These are phyloP conservation scores for Fusarium acutatum DNA, from an alignment of 2,329 filamentous ascomycete genomes.

Conservation along the genomic window DNA sequence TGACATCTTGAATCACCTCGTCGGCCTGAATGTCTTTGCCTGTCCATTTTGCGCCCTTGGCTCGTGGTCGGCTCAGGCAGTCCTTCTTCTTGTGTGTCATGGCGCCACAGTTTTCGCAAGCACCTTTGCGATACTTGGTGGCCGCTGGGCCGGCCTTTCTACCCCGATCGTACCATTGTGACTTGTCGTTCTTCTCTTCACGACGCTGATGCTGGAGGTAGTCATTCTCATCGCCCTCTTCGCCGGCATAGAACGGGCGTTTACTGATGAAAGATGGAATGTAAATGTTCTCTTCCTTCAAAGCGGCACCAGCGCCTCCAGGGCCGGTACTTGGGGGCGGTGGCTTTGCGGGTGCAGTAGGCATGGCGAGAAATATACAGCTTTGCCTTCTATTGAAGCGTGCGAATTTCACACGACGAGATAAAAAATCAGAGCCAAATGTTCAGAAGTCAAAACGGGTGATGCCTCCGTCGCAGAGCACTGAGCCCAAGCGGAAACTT, in stretches of 20 bases:
- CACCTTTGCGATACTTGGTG: constrained; percentile 97
- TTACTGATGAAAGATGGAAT: constrained; percentile 98
- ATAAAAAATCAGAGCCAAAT: neutral
- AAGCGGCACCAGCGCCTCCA: constrained; percentile 51
- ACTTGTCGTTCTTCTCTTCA: constrained; percentile 69
- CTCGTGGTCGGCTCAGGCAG: constrained; percentile 87
- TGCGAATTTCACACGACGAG: neutral
- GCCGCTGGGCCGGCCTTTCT: constrained; percentile 85
- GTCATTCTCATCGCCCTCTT: constrained; percentile 80
- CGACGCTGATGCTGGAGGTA: constrained; percentile 95
- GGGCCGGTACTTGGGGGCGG: constrained; percentile 46
- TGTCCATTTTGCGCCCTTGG: constrained; percentile 90
- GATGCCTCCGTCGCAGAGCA: neutral
- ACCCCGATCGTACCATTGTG: constrained; percentile 93
- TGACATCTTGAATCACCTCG: constrained; percentile 84
- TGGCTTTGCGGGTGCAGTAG: constrained; percentile 46
- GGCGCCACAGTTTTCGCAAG: constrained; percentile 97
- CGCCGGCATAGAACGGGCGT: constrained; percentile 91
- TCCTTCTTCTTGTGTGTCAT: constrained; percentile 98
- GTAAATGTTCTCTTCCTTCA: constrained; percentile 96
- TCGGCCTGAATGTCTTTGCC: constrained; percentile 94
- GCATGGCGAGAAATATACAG: neutral
- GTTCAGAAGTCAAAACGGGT: neutral
- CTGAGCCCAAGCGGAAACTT: constrained; percentile 3
- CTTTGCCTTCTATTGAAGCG: neutral